phyloP scores from a whole-genome alignment of 78 protist genomes.

The Polysphondylium violaceum region DNA sequence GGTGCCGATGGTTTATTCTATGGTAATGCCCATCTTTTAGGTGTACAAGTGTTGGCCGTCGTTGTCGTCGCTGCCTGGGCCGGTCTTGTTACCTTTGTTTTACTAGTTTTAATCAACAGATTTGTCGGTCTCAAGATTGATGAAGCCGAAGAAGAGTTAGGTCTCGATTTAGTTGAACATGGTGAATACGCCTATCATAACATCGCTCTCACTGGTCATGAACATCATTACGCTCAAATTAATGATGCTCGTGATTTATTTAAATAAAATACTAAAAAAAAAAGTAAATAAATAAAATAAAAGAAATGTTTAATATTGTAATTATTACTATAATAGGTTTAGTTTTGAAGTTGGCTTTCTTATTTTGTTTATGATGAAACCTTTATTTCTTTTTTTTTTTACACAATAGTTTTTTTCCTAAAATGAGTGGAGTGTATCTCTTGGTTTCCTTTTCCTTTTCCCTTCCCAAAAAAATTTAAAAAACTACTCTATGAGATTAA shows the following conservation, averaged over 20 bases:
- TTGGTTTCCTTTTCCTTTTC: too few relatives aligned
- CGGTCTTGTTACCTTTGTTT: conserved; percentile 28
- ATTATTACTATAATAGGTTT: too few relatives aligned
- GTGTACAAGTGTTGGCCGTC: conserved; percentile 66
- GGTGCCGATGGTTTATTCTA: conserved; percentile 75
- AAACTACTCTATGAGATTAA: too few relatives aligned
- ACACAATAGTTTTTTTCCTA: too few relatives aligned
- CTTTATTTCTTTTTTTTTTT: too few relatives aligned
- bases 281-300: background rate
- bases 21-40: conserved; percentile 60
- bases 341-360: too few relatives aligned
- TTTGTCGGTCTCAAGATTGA: conserved; percentile 36
- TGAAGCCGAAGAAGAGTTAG: conserved; percentile 65
- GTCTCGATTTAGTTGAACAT: conserved; percentile 76
- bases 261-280: conserved; percentile 19
- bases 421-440: too few relatives aligned
- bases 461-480: too few relatives aligned
- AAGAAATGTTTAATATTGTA: too few relatives aligned
- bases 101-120: conserved; percentile 32
- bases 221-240: conserved; percentile 17
- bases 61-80: conserved; percentile 79
- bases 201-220: conserved; percentile 26
- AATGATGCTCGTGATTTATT: conserved; percentile 12
- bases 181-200: conserved; percentile 77
- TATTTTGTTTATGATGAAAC: too few relatives aligned